Percentiles rank a stretch among this genome's conserved stretches.
phyloP scores from a whole-genome alignment of 441 rosid species.

The Dalechampia spathulata region DNA sequence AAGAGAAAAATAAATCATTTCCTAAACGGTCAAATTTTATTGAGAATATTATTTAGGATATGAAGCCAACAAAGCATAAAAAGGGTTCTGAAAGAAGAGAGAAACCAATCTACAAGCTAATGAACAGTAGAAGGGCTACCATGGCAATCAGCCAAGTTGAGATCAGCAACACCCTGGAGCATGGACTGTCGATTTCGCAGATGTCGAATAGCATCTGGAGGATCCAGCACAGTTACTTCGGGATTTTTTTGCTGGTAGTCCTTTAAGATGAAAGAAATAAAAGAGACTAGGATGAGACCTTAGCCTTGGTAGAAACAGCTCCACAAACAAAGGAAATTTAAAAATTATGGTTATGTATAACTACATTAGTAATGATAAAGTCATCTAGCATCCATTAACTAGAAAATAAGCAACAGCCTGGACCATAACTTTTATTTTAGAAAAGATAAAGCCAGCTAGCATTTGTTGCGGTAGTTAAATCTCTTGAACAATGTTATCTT shows the following conservation, averaged over 20 bases:
- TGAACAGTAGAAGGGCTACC: conserved; percentile 29
- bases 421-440: no score
- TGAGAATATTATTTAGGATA: background rate
- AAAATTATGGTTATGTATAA: no score
- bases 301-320: background rate
- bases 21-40: conserved; percentile 4
- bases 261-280: conserved; percentile 25
- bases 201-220: conserved; percentile 69
- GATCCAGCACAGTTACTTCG: conserved; percentile 76
- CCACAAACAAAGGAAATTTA: no score
- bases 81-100: background rate
- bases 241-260: conserved; percentile 64
- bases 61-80: background rate
- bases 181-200: conserved; percentile 74
- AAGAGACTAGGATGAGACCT: background rate
- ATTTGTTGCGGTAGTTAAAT: no score
- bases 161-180: conserved; percentile 75
- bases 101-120: background rate
- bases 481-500: no score
- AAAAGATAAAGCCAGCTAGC: no score
- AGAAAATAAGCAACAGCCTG: no score
- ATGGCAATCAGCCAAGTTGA: conserved; percentile 48
- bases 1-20: conserved; percentile 17
- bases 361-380: no score
- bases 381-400: no score